Evolutionary conservation across 1,139 yeast genomes (phyloP), one percentile per base, ranked within the genome.

Genomic region (Pichiaceae sp.): DNA sequence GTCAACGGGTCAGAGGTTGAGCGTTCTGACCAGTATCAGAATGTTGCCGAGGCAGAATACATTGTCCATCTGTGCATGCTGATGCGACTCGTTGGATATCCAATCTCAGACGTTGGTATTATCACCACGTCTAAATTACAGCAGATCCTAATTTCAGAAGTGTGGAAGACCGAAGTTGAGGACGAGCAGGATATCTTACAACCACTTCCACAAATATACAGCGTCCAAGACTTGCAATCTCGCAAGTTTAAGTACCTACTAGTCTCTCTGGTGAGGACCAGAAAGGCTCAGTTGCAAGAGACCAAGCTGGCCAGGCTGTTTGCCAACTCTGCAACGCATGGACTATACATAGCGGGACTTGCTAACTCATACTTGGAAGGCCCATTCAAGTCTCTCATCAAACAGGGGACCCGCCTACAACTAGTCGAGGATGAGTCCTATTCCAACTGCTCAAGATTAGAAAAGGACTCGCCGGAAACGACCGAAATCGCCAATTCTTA

Each of bases 31-130:
- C 42, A 48, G 32, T 52, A 50, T 43, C 65, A 68, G 39, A 69
- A 68, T 41, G 46, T 70, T 9, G 69, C 63, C 9, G 83, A 77
- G 46, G 83, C 82, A 1, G 78, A 73, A 44, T 71, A 60, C 43
- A 60, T 70, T 12, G 72, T 72, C 8, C 56, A 60, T 0, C 45
- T 75, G 8, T 75, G 60, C 48, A 65, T 63, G 51, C 74, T 71
- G 45, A 57, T 77, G 69, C 49, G 69, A 18, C 46, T 63, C 3
- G 42, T 66, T 16, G 76, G 74, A 0, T 72, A 73, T 45, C 65
- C 75, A 0, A 37, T 48, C 1, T 45, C 50, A 1, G 48, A 49
- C 15, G 64, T 78, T 17, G 59, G 64, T 9, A 63, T 78, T 11
- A 48, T 70, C 34, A 63, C 70, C 2, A 56, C 63, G 9, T 65